phyloP scores from a whole-genome alignment of 208 protist genomes.

The Leishmania aethiopica region DNA sequence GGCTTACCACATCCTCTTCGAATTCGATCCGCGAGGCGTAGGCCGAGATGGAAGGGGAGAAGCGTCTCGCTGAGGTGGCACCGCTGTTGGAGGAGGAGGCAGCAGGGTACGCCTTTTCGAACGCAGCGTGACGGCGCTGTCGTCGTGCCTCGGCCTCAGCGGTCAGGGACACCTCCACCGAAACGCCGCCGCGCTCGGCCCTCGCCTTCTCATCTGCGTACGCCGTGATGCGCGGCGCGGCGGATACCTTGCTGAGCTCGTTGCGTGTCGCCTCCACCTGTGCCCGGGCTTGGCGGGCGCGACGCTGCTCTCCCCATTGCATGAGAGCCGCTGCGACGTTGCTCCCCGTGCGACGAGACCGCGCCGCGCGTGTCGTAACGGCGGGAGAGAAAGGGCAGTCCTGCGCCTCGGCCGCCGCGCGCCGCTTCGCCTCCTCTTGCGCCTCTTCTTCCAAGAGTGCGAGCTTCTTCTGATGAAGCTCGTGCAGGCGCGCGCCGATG shows the following conservation, averaged over 20 bases:
- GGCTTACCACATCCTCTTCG: conserved; percentile 54
- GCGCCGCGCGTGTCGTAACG: conserved; percentile 42
- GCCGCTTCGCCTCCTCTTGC: conserved; percentile 23
- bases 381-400: conserved; percentile 39
- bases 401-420: conserved; percentile 19
- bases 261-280: conserved; percentile 35
- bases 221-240: conserved; percentile 52
- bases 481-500: conserved; percentile 62
- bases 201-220: conserved; percentile 50
- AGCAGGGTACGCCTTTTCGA: conserved; percentile 33
- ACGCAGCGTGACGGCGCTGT: conserved; percentile 52
- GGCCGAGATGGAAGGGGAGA: conserved; percentile 50
- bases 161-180: conserved; percentile 63
- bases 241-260: conserved; percentile 40
- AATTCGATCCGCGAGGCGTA: conserved; percentile 45
- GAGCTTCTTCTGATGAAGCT: conserved; percentile 49
- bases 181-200: conserved; percentile 23
- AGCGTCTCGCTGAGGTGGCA: neutral
- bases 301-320: conserved; percentile 50
- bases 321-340: conserved; percentile 24
- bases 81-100: neutral
- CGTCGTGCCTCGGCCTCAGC: conserved; percentile 54
- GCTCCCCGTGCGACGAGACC: conserved; percentile 21
- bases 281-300: conserved; percentile 29
- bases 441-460: conserved; percentile 34